These are phyloP conservation scores for Pseudocercospora cruenta DNA, from an alignment of 2,329 filamentous ascomycete genomes.

Conservation along the genomic window DNA sequence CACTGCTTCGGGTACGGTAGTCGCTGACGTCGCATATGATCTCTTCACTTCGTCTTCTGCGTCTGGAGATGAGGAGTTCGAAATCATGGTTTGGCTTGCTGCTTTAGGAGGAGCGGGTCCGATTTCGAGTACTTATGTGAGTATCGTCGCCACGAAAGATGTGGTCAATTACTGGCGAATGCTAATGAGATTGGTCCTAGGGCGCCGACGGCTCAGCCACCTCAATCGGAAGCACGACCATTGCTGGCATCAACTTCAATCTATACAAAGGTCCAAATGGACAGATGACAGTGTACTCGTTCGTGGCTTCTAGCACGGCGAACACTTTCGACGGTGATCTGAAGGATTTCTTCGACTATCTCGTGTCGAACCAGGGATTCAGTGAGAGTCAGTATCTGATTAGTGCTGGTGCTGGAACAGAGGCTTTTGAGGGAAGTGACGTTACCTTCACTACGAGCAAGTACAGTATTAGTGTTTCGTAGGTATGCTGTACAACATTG, in stretches of 20 bases:
- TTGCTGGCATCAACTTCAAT: constrained; percentile 60
- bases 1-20: constrained; percentile 48
- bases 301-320: constrained; percentile 53
- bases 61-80: constrained; percentile 55
- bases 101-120: constrained; percentile 61
- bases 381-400: constrained; percentile 56
- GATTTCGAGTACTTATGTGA: too few species aligned
- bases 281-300: constrained; percentile 64
- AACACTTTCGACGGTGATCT: constrained; percentile 61
- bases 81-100: constrained; percentile 69
- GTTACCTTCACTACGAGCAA: constrained; percentile 25
- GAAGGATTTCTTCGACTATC: constrained; percentile 60
- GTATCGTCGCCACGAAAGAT: too few species aligned
- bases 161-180: too few species aligned
- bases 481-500: neutral
- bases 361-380: constrained; percentile 54
- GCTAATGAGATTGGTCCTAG: too few species aligned
- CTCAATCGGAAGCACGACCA: constrained; percentile 57
- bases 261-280: constrained; percentile 66
- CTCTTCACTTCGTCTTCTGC: constrained; percentile 60
- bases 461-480: constrained; percentile 22
- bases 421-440: constrained; percentile 27
- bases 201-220: constrained; percentile 33
- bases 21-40: constrained; percentile 62
- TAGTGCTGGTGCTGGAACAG: constrained; percentile 39